These are phyloP conservation scores for Beta lomatogona DNA, from an alignment of 179 eudicot genomes.

Conservation along the genomic window DNA sequence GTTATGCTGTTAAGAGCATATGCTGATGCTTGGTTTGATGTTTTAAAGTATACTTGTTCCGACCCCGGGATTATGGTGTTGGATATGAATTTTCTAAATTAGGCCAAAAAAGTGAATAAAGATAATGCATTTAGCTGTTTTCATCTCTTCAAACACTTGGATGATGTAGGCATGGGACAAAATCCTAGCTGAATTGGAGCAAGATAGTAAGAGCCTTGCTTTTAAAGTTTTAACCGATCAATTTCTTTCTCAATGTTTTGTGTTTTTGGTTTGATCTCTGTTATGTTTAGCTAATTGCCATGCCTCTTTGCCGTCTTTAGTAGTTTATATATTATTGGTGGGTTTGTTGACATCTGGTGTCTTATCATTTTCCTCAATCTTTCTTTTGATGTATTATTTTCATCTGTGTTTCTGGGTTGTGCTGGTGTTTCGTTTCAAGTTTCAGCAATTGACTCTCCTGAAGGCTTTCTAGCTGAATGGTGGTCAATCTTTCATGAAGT, in stretches of 20 bases:
- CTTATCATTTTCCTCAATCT: not conserved
- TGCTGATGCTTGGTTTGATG: not conserved
- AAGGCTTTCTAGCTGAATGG: conserved; percentile 41
- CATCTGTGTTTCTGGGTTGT: conserved; percentile 4
- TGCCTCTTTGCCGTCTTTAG: not conserved
- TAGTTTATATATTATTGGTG: not conserved
- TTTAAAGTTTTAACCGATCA: not conserved
- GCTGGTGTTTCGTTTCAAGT: conserved; percentile 15
- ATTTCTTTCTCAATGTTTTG: no score
- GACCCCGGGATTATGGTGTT: not conserved
- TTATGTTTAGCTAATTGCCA: not conserved
- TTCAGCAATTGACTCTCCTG: conserved; percentile 33
- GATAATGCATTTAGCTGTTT: not conserved
- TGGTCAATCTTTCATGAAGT: conserved; percentile 37
- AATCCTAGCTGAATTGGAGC: not conserved
- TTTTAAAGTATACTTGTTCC: not conserved
- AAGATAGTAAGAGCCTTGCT: conserved; percentile 2
- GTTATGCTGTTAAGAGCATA: not conserved
- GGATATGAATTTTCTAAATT: not conserved
- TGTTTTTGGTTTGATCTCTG: not conserved
- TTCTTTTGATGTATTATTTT: not conserved
- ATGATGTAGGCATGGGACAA: not conserved
- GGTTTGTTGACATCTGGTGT: not conserved
- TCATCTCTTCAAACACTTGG: not conserved
- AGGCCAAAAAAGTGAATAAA: not conserved